Conservation (phyloP, 2,329 filamentous ascomycete genomes). For the Fusarium fracticaudum region DNA sequence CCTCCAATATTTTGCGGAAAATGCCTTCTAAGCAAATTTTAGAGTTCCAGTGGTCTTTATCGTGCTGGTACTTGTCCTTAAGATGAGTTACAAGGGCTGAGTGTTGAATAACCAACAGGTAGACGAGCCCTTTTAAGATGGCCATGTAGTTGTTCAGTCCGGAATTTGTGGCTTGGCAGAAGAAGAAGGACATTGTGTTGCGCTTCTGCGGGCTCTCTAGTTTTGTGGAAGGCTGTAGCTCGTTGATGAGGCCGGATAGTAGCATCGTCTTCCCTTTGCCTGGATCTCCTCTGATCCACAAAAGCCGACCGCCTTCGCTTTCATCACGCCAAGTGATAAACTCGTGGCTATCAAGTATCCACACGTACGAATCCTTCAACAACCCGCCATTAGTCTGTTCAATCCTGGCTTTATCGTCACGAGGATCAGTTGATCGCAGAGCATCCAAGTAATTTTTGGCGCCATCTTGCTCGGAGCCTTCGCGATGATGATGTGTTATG, state of each 20-base stretch:
- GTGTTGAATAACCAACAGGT: conserved; percentile 48
- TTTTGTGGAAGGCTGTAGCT: neutral
- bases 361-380: neutral
- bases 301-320: neutral
- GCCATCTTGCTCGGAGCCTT: no score
- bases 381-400: neutral
- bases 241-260: conserved; percentile 41
- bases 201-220: fast-evolving
- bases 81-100: no score
- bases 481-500: neutral
- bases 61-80: no score
- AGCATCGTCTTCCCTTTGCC: conserved; percentile 53
- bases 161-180: conserved; percentile 48
- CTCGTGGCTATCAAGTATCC: neutral
- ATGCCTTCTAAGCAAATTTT: no score
- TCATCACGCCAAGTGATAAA: neutral
- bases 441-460: no score
- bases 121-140: conserved; percentile 56
- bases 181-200: conserved; percentile 46
- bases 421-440: neutral
- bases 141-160: conserved; percentile 50
- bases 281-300: conserved; percentile 49
- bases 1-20: fast-evolving
- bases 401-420: fast-evolving
- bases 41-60: fast-evolving